These are phyloP conservation scores for Asterella californica DNA, from an alignment of 225 moss, liverwort and hornwort genomes.

Conservation along the genomic window DNA sequence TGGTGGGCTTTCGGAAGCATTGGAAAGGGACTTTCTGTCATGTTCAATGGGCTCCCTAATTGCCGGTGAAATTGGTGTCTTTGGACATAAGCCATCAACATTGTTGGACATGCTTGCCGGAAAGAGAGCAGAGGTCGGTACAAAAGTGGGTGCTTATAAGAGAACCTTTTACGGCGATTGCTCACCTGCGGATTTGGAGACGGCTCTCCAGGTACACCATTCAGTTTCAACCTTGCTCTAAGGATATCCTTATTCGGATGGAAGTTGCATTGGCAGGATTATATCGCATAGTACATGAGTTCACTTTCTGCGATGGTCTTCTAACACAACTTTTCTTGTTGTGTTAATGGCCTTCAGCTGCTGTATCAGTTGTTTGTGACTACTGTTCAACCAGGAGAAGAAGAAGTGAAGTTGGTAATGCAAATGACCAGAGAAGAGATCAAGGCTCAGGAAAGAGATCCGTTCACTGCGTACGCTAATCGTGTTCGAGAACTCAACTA, in stretches of 20 bases:
- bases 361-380: conserved; percentile 83
- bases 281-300: neutral
- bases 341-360: conserved; percentile 48
- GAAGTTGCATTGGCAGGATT: neutral
- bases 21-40: conserved; percentile 72
- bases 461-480: conserved; percentile 87
- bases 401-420: conserved; percentile 97
- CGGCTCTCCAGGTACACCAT: conserved; percentile 71
- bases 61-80: conserved; percentile 92
- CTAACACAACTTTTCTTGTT: too few species aligned
- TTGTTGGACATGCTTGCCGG: conserved; percentile 86
- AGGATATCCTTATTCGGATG: neutral
- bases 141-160: conserved; percentile 94
- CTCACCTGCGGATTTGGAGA: conserved; percentile 85
- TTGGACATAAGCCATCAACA: conserved; percentile 86
- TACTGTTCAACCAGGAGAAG: conserved; percentile 83
- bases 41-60: conserved; percentile 95
- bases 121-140: conserved; percentile 89
- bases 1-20: conserved; percentile 91
- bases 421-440: conserved; percentile 95
- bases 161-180: conserved; percentile 95
- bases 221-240: neutral
- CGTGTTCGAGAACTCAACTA: conserved; percentile 96
- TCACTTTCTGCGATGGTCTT: neutral
- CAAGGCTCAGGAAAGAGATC: conserved; percentile 98